A percentile compares a stretch with the other conserved stretches of the same genome.
These are phyloP conservation scores for Wickerhamiella occidentalis DNA, from an alignment of 805 yeast genomes.

Conservation along the genomic window DNA sequence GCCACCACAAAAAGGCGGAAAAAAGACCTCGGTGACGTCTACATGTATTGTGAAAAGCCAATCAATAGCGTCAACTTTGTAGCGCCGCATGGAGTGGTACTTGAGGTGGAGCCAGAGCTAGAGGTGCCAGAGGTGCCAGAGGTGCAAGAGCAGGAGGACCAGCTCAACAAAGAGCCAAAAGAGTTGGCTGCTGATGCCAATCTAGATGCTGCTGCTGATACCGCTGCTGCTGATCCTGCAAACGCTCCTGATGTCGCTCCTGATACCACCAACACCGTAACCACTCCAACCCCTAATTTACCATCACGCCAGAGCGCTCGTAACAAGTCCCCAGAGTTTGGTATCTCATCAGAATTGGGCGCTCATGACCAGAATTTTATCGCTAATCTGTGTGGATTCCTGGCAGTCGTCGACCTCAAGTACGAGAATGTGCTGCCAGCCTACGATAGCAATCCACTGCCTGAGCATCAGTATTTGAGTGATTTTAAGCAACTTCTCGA, in stretches of 20 bases:
- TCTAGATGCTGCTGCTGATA: neutral
- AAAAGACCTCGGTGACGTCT: conserved; percentile 1
- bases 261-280: too few species aligned
- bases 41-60: conserved; percentile 3
- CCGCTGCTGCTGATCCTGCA: neutral
- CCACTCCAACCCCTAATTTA: neutral
- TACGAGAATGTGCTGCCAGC: conserved; percentile 8
- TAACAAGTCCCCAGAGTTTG: neutral
- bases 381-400: conserved; percentile 6
- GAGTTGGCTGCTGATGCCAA: neutral
- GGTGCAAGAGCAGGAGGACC: neutral
- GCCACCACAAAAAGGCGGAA: neutral
- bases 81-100: conserved; percentile 13
- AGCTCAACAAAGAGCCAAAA: too few species aligned
- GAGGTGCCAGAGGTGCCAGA: neutral
- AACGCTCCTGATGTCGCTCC: neutral
- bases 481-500: conserved; percentile 30
- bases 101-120: neutral
- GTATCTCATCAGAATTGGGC: conserved; percentile 9
- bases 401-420: neutral
- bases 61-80: conserved; percentile 8
- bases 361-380: conserved; percentile 4
- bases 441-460: neutral
- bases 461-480: conserved; percentile 16
- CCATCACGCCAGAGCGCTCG: conserved; percentile 6